A percentile compares a stretch with the other conserved stretches of the same genome.
These are phyloP conservation scores for Isabelozyma heimii DNA, from an alignment of 805 yeast genomes.

Conservation along the genomic window DNA sequence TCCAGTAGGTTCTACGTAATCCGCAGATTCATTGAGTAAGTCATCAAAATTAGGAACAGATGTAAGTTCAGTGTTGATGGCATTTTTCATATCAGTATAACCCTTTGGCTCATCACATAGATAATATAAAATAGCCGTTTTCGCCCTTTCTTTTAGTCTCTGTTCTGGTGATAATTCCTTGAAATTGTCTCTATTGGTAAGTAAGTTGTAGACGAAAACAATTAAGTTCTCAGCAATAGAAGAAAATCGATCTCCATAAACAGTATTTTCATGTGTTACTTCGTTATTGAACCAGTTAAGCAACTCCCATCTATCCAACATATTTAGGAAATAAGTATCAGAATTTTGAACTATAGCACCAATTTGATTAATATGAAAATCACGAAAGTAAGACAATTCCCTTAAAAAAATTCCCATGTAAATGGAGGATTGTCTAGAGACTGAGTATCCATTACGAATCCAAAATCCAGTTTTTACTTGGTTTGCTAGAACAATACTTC, in stretches of 20 bases:
- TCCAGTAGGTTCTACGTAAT: conserved; percentile 59
- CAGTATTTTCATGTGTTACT: conserved; percentile 27
- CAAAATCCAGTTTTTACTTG: conserved; percentile 67
- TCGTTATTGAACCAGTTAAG: conserved; percentile 45
- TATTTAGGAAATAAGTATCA: conserved; percentile 28
- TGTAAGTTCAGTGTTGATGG: conserved; percentile 23
- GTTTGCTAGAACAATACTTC: conserved; percentile 57
- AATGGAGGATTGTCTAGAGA: conserved; percentile 47
- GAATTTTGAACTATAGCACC: conserved; percentile 40
- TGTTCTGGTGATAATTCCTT: conserved; percentile 18
- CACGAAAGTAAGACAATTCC: conserved; percentile 41
- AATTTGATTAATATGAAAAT: conserved; percentile 46
- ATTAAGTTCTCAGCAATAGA: conserved; percentile 43
- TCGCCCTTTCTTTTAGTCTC: conserved; percentile 25
- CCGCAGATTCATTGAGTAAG: conserved; percentile 60
- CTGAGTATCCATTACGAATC: conserved; percentile 69
- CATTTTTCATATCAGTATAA: conserved; percentile 46
- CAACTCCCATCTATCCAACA: conserved; percentile 59
- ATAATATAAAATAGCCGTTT: conserved; percentile 45
- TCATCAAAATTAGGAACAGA: conserved; percentile 44
- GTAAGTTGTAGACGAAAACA: conserved; percentile 41
- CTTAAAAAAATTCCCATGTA: conserved; percentile 44
- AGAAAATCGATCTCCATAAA: conserved; percentile 48
- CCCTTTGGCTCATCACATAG: conserved; percentile 53
- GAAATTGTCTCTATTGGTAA: conserved; percentile 37